Conservation (phyloP, 1,139 yeast species). For the Debaryomyces singareniensis region DNA sequence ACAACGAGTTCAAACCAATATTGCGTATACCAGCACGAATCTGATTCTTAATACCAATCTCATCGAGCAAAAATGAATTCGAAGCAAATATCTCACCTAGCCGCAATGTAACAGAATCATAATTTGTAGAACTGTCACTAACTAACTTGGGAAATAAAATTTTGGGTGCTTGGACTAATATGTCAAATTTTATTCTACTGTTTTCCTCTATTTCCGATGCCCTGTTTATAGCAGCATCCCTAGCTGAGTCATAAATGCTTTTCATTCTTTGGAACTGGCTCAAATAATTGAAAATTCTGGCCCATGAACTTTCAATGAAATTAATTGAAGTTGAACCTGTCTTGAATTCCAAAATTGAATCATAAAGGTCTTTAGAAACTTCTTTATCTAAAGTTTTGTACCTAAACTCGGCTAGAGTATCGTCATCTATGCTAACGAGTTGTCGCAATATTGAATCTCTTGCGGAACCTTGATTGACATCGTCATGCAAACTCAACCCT, state of each 20-base stretch:
- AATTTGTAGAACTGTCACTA: constrained; percentile 23
- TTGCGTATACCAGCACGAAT: constrained; percentile 67
- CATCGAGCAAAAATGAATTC: constrained; percentile 44
- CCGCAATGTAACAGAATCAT: constrained; percentile 63
- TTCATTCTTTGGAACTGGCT: constrained; percentile 83
- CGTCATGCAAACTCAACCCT: constrained; percentile 74
- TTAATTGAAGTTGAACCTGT: constrained; percentile 72
- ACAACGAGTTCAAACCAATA: constrained; percentile 56
- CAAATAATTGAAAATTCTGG: constrained; percentile 59
- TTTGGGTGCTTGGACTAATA: constrained; percentile 74
- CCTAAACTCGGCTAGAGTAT: constrained; percentile 72
- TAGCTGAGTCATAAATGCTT: constrained; percentile 75
- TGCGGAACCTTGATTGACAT: constrained; percentile 58
- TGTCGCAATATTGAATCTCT: constrained; percentile 56
- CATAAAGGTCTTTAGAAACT: constrained; percentile 42
- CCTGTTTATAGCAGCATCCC: constrained; percentile 72
- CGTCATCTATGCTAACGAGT: constrained; percentile 74
- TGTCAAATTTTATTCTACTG: constrained; percentile 60
- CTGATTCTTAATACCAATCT: constrained; percentile 30
- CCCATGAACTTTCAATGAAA: constrained; percentile 76
- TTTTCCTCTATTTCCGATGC: constrained; percentile 63
- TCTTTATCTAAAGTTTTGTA: constrained; percentile 75
- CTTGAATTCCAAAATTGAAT: constrained; percentile 56
- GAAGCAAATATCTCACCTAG: constrained; percentile 78
- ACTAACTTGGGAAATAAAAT: constrained; percentile 66